These are phyloP conservation scores for Sarocladiaceae sp. DNA, from an alignment of 2,329 filamentous ascomycete genomes.

Conservation along the genomic window DNA sequence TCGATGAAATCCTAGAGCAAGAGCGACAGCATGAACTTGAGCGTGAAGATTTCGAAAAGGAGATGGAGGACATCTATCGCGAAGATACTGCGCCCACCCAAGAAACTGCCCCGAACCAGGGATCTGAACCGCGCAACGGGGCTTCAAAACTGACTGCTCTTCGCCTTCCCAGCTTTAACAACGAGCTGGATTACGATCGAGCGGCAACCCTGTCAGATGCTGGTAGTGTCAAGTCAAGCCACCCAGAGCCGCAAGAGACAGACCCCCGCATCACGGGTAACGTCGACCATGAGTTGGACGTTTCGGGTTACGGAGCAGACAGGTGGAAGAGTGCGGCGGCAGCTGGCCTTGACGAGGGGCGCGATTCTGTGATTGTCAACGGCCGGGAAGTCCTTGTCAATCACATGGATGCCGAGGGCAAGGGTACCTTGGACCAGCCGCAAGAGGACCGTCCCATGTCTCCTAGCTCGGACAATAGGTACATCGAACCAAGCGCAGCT, in stretches of 20 bases:
- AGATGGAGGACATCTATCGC: slow-evolving; percentile 58
- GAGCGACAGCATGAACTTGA: slow-evolving; percentile 64
- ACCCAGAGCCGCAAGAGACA: slow-evolving; percentile 13
- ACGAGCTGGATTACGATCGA: slow-evolving; percentile 42
- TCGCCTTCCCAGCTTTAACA: slow-evolving; percentile 58
- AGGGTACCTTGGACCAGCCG: slow-evolving; percentile 44
- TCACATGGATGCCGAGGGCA: slow-evolving; percentile 57
- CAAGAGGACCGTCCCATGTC: slow-evolving; percentile 26
- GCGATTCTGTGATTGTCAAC: slow-evolving; percentile 64
- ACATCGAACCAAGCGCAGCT: slow-evolving; percentile 26
- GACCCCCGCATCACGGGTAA: slow-evolving; percentile 47
- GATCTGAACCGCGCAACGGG: neutral
- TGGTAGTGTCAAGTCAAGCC: slow-evolving; percentile 4
- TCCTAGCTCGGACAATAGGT: slow-evolving; percentile 22
- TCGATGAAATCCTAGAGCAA: slow-evolving; percentile 82
- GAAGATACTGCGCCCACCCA: slow-evolving; percentile 28
- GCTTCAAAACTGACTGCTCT: slow-evolving; percentile 6
- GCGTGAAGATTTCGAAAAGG: slow-evolving; percentile 46
- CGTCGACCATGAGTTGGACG: slow-evolving; percentile 61
- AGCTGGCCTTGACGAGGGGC: slow-evolving; percentile 53
- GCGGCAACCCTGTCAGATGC: slow-evolving; percentile 36
- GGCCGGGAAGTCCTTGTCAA: slow-evolving; percentile 67
- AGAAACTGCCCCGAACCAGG: no score
- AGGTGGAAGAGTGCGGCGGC: slow-evolving; percentile 62
- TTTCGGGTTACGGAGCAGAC: slow-evolving; percentile 72